phyloP scores from a whole-genome alignment of 169 alveolate species.

The Theileria sp. region DNA sequence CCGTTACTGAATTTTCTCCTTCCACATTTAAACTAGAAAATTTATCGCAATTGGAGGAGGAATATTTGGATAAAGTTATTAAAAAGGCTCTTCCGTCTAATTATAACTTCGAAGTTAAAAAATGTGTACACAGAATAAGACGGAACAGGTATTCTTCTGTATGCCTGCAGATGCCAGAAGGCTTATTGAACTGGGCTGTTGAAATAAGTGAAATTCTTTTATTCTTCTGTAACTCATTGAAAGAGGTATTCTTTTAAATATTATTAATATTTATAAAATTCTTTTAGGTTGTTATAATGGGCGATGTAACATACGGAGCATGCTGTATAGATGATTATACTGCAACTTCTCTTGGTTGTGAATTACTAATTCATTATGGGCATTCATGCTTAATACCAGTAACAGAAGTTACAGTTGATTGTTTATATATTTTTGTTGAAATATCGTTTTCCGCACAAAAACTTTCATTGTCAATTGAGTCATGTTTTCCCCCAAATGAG shows the following conservation, averaged over 20 bases:
- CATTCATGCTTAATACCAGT: slow-evolving; percentile 97
- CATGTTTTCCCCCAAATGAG: slow-evolving; percentile 68
- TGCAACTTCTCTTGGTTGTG: slow-evolving; percentile 87
- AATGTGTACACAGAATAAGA: slow-evolving; percentile 85
- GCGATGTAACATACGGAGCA: slow-evolving; percentile 99
- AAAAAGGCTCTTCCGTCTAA: slow-evolving; percentile 86
- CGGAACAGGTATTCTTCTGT: slow-evolving; percentile 80
- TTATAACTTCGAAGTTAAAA: slow-evolving; percentile 94
- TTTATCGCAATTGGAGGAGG: slow-evolving; percentile 17
- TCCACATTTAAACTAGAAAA: neutral
- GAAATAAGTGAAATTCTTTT: slow-evolving; percentile 88
- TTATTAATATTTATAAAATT: neutral
- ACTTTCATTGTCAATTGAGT: slow-evolving; percentile 81
- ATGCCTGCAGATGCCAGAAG: slow-evolving; percentile 97
- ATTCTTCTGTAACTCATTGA: slow-evolving; percentile 75
- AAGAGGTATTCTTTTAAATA: slow-evolving; percentile 70
- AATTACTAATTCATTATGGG: slow-evolving; percentile 96
- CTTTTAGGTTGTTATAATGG: slow-evolving; percentile 70
- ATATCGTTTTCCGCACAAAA: slow-evolving; percentile 87
- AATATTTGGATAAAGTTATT: slow-evolving; percentile 27
- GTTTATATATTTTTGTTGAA: slow-evolving; percentile 95
- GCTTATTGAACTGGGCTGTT: slow-evolving; percentile 84
- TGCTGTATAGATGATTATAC: slow-evolving; percentile 98
- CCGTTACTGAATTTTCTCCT: neutral
- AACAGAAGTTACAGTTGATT: slow-evolving; percentile 76